phyloP scores from a whole-genome alignment of 805 yeast species.

The Wickerhamomyces strasburgensis region DNA sequence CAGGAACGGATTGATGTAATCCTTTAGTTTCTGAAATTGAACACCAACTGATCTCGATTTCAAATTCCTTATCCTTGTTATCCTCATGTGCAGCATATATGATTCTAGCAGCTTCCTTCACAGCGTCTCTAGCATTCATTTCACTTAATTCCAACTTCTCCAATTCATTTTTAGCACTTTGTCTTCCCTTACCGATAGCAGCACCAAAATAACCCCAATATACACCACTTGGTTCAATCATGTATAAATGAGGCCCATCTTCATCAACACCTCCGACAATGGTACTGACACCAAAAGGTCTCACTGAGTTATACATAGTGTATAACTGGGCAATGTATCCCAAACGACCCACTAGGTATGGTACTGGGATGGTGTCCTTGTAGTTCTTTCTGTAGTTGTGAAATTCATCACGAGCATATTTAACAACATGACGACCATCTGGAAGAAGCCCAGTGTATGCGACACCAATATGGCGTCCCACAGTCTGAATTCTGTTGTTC shows the following conservation, averaged over 20 bases:
- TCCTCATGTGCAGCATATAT: slow-evolving; percentile 95
- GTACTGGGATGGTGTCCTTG: slow-evolving; percentile 71
- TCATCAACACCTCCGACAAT: slow-evolving; percentile 92
- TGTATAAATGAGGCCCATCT: slow-evolving; percentile 86
- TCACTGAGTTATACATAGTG: slow-evolving; percentile 92
- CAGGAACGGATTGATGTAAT: slow-evolving; percentile 74
- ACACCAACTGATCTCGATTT: slow-evolving; percentile 90
- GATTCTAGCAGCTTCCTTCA: slow-evolving; percentile 90
- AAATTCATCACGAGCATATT: slow-evolving; percentile 90
- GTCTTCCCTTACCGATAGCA: slow-evolving; percentile 98
- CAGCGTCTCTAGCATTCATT: slow-evolving; percentile 73
- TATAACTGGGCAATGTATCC: slow-evolving; percentile 93
- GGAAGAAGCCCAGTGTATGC: slow-evolving; percentile 94
- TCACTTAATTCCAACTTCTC: slow-evolving; percentile 76
- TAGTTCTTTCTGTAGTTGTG: slow-evolving; percentile 69
- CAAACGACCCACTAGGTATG: slow-evolving; percentile 78
- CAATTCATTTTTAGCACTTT: slow-evolving; percentile 93
- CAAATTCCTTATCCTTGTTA: slow-evolving; percentile 95
- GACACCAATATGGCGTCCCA: slow-evolving; percentile 91
- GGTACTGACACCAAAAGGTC: slow-evolving; percentile 94
- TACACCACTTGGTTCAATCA: slow-evolving; percentile 96
- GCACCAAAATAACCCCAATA: slow-evolving; percentile 98
- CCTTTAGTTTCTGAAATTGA: slow-evolving; percentile 73
- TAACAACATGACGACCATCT: slow-evolving; percentile 92
- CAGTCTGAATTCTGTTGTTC: slow-evolving; percentile 86